Base-by-base conservation (phyloP, 768 basidiomycete species). In the Rhizopogon roseolus region DNA sequence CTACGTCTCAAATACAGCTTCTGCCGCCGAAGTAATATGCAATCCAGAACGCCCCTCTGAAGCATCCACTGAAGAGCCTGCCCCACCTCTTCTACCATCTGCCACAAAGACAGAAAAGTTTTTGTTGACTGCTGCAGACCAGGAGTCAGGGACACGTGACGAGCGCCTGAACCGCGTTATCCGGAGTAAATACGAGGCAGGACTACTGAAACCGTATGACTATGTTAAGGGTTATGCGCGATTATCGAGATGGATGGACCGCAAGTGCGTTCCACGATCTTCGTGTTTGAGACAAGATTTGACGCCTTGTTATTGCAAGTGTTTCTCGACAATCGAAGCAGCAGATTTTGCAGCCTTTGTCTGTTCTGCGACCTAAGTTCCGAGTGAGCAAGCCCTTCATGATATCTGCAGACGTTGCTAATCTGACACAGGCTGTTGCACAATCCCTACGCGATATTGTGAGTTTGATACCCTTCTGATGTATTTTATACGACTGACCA, bases 211-310 rank as follows among this genome's bases (percentile, higher is more conserved):
- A 64, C 96, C 96, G 3, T 97, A 96, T 63, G 95, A 98, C 70
- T 97, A 98, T 60, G 93, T 94, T 48, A 94, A 94, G 64, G 96
- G 96, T 0, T 98, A 98, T 62, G 88, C 92, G 13, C 76, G 95
- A 55, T 71, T 98, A 58, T 90, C 86, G 52, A 80, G 90, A 53
- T 98, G 94, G 94, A 96, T 98, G 92, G 93, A 94, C 60, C 76
- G 85, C 66, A 93, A 94, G 93, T 93, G 66, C 17, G 81, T 65
- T 36, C 2, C 17, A 52, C 1, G 1, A 36, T 6, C 1, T 39
- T 50, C 11, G 19, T 28, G 17, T 46, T 36, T 32, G 44, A 19
- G 45, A 34, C 13, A 17, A 46, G 6, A 7, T 19, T 32, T 19
- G 29, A 46, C 10, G 14, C 14, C 22, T 54, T 54, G 54, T 19